phyloP scores from a whole-genome alignment of 2,329 filamentous ascomycete genomes.

The Penicillium sp. region DNA sequence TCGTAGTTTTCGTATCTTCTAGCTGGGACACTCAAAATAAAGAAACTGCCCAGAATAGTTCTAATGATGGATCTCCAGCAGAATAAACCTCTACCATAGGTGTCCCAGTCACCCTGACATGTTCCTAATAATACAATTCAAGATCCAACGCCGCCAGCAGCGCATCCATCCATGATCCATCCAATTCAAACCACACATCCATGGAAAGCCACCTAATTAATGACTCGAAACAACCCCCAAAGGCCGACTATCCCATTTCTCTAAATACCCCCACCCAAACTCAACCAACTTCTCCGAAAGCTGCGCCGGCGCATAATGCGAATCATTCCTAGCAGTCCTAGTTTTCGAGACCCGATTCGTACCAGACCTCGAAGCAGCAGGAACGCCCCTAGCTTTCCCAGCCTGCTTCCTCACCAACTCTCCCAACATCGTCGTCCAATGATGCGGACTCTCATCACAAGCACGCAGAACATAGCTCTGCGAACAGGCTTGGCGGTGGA shows the following conservation, averaged over 20 bases:
- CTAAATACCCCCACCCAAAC: conserved; percentile 31
- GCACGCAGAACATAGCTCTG: conserved; percentile 33
- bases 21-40: no score
- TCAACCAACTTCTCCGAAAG: conserved; percentile 23
- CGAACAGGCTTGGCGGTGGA: conserved; percentile 28
- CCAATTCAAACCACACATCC: background rate
- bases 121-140: no score
- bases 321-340: conserved; percentile 2
- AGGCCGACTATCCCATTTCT: conserved; percentile 34
- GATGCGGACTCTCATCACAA: conserved; percentile 33
- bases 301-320: conserved; percentile 4
- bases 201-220: no score
- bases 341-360: conserved; percentile 4
- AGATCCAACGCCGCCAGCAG: conserved; percentile 22
- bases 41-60: no score
- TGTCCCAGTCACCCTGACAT: no score
- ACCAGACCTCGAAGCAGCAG: background rate
- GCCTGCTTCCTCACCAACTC: conserved; percentile 18
- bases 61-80: no score
- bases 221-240: conserved; percentile 29
- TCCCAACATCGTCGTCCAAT: conserved; percentile 31
- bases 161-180: conserved; percentile 3
- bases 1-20: no score
- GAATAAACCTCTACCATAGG: no score
- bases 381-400: background rate